Conservation (phyloP, 2,329 filamentous ascomycete genomes). For the Aschersonia sp. region DNA sequence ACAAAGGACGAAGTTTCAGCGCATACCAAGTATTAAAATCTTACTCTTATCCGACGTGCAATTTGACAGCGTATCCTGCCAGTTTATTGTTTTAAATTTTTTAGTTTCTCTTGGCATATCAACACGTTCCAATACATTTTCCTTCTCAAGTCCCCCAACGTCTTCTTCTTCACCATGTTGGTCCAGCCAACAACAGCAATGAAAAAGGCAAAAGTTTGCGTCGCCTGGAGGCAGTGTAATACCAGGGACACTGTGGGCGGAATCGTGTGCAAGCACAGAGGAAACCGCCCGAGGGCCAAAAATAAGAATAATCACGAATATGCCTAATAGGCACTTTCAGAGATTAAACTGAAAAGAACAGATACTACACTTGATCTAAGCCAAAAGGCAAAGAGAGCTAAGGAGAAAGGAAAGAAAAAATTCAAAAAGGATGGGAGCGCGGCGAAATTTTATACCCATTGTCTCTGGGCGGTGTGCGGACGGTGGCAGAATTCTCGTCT, state of each 20-base stretch:
- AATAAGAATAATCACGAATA: conserved; percentile 72
- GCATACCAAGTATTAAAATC: no score
- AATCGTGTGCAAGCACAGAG: conserved; percentile 27
- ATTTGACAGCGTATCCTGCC: no score
- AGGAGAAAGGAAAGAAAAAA: conserved; percentile 19
- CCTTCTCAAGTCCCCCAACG: no score
- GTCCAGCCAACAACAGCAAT: conserved; percentile 23
- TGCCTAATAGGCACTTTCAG: conserved; percentile 65
- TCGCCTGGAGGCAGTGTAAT: conserved; percentile 30
- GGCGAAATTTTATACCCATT: conserved; percentile 11
- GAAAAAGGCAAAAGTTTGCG: conserved; percentile 23
- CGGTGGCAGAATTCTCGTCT: conserved; percentile 5
- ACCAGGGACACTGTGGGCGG: conserved; percentile 28
- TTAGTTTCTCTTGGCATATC: no score
- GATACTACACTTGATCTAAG: conserved; percentile 94
- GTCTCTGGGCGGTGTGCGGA: conserved; percentile 3
- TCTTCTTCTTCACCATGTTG: conserved; percentile 23
- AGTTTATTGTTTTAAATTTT: no score
- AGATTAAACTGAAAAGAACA: conserved; percentile 97
- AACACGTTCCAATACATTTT: no score
- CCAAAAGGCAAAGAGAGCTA: conserved; percentile 40
- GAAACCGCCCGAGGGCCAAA: conserved; percentile 20
- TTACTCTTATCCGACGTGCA: no score
- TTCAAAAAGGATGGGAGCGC: conserved; percentile 4
- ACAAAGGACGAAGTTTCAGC: no score